Percentiles rank a stretch among this genome's conserved stretches.
Conservation (phyloP, 2,329 filamentous ascomycete genomes). For the Hypoxylon sp. region DNA sequence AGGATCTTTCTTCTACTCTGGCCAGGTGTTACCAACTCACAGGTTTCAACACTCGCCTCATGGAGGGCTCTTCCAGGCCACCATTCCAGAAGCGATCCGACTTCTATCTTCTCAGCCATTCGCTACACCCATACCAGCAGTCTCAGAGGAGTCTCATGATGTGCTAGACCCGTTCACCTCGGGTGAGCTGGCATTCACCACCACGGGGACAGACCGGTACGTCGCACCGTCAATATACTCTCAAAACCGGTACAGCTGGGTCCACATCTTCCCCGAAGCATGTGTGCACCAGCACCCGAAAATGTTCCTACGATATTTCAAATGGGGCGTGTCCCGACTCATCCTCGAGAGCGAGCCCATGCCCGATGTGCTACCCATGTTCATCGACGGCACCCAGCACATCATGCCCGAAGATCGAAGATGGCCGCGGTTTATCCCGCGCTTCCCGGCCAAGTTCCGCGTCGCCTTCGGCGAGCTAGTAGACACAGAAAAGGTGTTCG, state of each 20-base stretch:
- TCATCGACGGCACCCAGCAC: slow-evolving; percentile 89
- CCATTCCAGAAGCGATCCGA: slow-evolving; percentile 86
- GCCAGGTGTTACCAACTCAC: slow-evolving; percentile 92
- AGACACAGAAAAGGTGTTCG: slow-evolving; percentile 81
- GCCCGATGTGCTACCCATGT: slow-evolving; percentile 93
- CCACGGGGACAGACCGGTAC: slow-evolving; percentile 76
- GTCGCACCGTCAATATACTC: slow-evolving; percentile 80
- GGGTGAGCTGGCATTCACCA: slow-evolving; percentile 70
- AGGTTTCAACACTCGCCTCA: slow-evolving; percentile 81
- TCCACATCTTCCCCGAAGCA: slow-evolving; percentile 97
- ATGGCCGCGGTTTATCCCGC: slow-evolving; percentile 86
- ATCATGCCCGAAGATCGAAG: slow-evolving; percentile 88
- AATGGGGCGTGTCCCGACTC: slow-evolving; percentile 93
- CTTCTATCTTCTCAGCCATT: slow-evolving; percentile 78
- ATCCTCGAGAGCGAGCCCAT: slow-evolving; percentile 91
- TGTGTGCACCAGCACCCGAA: slow-evolving; percentile 89
- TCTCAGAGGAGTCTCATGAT: slow-evolving; percentile 46
- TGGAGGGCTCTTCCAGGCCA: slow-evolving; percentile 92
- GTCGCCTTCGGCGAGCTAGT: slow-evolving; percentile 86
- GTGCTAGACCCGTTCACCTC: slow-evolving; percentile 69
- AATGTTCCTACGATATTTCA: slow-evolving; percentile 93
- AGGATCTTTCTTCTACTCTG: slow-evolving; percentile 86
- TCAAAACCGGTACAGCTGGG: slow-evolving; percentile 81
- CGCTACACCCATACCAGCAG: slow-evolving; percentile 45
- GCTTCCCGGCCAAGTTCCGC: slow-evolving; percentile 77